A percentile compares a stretch with the other conserved stretches of the same genome.
Evolutionary conservation across 116 monocot genomes (phyloP).

Genomic region (Trichopus zeylanicus): DNA sequence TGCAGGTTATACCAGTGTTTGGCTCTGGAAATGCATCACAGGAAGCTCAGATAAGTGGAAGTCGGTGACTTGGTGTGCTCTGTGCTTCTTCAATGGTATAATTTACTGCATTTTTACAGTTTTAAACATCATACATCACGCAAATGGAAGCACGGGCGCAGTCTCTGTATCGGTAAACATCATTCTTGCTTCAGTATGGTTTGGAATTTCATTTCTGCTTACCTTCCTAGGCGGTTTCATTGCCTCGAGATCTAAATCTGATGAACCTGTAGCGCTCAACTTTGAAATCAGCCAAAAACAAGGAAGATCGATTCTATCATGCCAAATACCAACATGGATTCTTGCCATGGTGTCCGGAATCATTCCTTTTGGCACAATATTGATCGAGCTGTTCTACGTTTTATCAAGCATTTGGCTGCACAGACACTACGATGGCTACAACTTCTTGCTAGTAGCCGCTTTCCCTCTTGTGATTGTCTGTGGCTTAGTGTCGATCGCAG

Average conservation of each 20-base stretch:
- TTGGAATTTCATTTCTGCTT: conserved; percentile 38
- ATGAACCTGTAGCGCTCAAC: conserved; percentile 25
- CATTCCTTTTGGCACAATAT: conserved; percentile 45
- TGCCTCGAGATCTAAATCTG: conserved; percentile 21
- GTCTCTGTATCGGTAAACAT: conserved; percentile 27
- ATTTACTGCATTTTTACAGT: conserved; percentile 23
- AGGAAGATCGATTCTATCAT: conserved; percentile 15
- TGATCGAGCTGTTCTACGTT: conserved; percentile 42
- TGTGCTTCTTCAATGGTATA: conserved; percentile 39
- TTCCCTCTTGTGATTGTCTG: conserved; percentile 13
- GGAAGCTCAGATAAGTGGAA: conserved; percentile 28
- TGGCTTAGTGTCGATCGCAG: conserved; percentile 21
- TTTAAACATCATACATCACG: conserved; percentile 31
- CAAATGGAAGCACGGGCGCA: conserved; percentile 36
- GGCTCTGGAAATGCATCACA: conserved; percentile 30
- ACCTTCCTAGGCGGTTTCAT: conserved; percentile 36
- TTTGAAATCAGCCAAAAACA: conserved; percentile 2
- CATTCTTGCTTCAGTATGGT: conserved; percentile 29
- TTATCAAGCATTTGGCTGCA: conserved; percentile 43
- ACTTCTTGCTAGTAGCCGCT: conserved; percentile 34
- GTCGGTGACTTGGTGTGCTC: conserved; percentile 30
- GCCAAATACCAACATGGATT: conserved; percentile 27
- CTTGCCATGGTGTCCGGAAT: conserved; percentile 38
- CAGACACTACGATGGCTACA: conserved; percentile 41
- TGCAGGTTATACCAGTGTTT: conserved; percentile 28